These are phyloP conservation scores for Pistacia integerrima DNA, from an alignment of 345 rosid species.

Conservation along the genomic window DNA sequence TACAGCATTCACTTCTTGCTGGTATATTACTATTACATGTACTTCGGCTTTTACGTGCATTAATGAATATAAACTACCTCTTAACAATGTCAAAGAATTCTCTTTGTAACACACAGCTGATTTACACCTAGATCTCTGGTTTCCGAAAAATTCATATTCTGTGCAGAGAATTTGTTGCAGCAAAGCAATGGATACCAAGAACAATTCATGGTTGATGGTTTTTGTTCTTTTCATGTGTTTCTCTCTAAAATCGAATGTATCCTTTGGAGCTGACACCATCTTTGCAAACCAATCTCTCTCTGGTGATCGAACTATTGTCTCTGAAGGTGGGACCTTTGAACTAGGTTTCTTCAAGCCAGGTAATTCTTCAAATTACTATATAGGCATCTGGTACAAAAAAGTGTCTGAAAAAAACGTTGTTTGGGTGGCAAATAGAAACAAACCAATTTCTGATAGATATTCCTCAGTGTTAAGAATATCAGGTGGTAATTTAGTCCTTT, in stretches of 20 bases:
- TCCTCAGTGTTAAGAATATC: conserved; percentile 55
- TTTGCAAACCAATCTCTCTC: conserved; percentile 51
- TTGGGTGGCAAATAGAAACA: conserved; percentile 83
- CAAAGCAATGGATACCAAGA: conserved; percentile 15
- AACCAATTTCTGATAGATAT: conserved; percentile 46
- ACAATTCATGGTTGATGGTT: conserved; percentile 22
- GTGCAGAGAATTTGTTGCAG: background rate
- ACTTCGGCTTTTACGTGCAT: no score
- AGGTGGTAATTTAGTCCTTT: conserved; percentile 64
- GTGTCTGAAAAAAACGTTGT: conserved; percentile 38
- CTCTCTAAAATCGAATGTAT: conserved; percentile 28
- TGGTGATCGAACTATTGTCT: conserved; percentile 60
- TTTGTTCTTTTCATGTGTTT: conserved; percentile 32
- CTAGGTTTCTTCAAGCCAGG: conserved; percentile 74
- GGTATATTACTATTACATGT: no score
- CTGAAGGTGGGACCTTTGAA: conserved; percentile 43
- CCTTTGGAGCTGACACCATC: conserved; percentile 53
- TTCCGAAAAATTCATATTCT: background rate
- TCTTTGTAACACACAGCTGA: background rate
- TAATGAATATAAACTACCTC: no score
- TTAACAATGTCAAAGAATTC: no score
- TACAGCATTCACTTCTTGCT: no score
- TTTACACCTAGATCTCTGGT: background rate
- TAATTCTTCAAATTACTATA: conserved; percentile 55
- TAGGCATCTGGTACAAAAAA: conserved; percentile 67